These are phyloP conservation scores for Phytomonas sp. DNA, from an alignment of 208 protist species.

Conservation along the genomic window DNA sequence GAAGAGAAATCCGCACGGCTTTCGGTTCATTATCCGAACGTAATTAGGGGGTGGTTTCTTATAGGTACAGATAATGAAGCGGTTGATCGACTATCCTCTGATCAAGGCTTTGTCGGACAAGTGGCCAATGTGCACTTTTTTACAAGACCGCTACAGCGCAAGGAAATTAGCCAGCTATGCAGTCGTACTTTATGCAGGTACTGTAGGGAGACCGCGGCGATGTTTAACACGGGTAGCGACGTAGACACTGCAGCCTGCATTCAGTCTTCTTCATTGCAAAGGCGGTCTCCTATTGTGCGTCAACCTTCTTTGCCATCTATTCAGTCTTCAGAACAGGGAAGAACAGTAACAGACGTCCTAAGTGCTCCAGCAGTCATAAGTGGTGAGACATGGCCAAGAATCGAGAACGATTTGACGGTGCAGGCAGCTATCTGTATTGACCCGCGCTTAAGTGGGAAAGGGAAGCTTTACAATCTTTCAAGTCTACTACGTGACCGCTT, in stretches of 20 bases:
- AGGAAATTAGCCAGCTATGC: not conserved
- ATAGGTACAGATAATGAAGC: slow-evolving; percentile 52
- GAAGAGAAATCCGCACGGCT: slow-evolving; percentile 17
- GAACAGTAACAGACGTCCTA: not conserved
- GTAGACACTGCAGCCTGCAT: slow-evolving; percentile 1
- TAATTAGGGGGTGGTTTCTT: slow-evolving; percentile 40
- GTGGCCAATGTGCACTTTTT: slow-evolving; percentile 64
- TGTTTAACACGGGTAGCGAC: slow-evolving; percentile 2
- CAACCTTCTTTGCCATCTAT: not conserved
- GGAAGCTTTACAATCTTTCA: slow-evolving; percentile 74
- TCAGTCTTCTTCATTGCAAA: not conserved
- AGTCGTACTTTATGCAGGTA: slow-evolving; percentile 7
- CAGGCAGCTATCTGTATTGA: slow-evolving; percentile 66
- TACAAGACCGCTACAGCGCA: not conserved
- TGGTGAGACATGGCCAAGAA: not conserved
- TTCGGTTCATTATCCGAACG: slow-evolving; percentile 37
- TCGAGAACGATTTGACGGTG: slow-evolving; percentile 28
- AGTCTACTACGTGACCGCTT: slow-evolving; percentile 41
- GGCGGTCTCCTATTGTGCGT: slow-evolving; percentile 3
- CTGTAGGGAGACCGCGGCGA: slow-evolving; percentile 5
- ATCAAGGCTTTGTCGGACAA: slow-evolving; percentile 52
- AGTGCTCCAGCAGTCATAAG: not conserved
- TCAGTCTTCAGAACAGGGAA: not conserved
- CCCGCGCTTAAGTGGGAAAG: slow-evolving; percentile 57
- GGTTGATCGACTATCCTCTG: slow-evolving; percentile 33